These are phyloP conservation scores for Xerocomus cyaneibrunnescens DNA, from an alignment of 1,284 basidiomycete species.

Conservation along the genomic window DNA sequence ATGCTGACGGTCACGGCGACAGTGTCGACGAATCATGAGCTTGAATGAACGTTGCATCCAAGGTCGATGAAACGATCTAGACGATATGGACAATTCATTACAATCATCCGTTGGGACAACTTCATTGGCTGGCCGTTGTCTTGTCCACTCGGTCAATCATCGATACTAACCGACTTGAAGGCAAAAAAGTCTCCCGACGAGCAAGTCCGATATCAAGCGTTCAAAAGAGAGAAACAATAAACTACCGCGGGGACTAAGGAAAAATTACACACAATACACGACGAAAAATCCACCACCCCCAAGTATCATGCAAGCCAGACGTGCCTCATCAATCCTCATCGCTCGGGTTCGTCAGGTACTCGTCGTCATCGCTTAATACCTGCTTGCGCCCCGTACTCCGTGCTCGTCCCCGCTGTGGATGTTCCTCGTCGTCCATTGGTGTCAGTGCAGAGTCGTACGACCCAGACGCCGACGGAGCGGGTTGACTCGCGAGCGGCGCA, in stretches of 20 bases:
- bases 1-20: too few relatives aligned
- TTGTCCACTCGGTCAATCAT: too few relatives aligned
- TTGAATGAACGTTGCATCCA: too few relatives aligned
- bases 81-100: too few relatives aligned
- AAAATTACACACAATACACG: slow-evolving; percentile 24
- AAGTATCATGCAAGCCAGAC: neutral
- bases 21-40: too few relatives aligned
- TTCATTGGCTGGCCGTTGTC: too few relatives aligned
- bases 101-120: too few relatives aligned
- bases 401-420: slow-evolving; percentile 49
- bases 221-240: slow-evolving; percentile 6
- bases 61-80: too few relatives aligned
- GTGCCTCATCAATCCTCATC: slow-evolving; percentile 48
- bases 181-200: too few relatives aligned
- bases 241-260: slow-evolving; percentile 1
- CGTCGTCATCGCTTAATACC: slow-evolving; percentile 77
- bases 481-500: slow-evolving; percentile 38
- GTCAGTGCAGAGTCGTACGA: slow-evolving; percentile 69
- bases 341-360: slow-evolving; percentile 59
- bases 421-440: slow-evolving; percentile 76
- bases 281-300: neutral
- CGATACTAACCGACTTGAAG: too few relatives aligned
- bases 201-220: slow-evolving; percentile 1
- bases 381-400: slow-evolving; percentile 60
- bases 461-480: slow-evolving; percentile 44